Percentiles rank a stretch among this genome's conserved stretches.
phyloP scores from a whole-genome alignment of 1,284 basidiomycete genomes.

The Rhodofomes roseus region DNA sequence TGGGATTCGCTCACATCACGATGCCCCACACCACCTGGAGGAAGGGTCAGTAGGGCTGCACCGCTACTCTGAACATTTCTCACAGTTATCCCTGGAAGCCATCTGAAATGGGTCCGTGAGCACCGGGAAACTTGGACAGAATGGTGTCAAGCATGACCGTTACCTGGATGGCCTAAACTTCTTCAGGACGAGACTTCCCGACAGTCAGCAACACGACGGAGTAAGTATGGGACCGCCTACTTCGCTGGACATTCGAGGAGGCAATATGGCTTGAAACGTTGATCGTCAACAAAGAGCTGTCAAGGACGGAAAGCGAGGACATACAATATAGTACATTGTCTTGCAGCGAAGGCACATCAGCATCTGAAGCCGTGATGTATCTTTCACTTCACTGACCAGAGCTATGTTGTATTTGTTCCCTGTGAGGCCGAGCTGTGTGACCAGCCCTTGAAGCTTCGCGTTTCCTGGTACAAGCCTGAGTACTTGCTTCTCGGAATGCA shows the following conservation, averaged over 20 bases:
- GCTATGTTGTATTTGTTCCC: conserved; percentile 59
- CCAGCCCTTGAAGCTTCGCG: conserved; percentile 59
- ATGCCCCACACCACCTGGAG: conserved; percentile 24
- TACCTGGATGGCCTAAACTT: conserved; percentile 29
- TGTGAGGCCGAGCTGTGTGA: conserved; percentile 48
- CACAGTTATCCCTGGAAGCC: conserved; percentile 30
- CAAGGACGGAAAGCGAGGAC: conserved; percentile 14
- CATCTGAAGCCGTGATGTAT: conserved; percentile 9
- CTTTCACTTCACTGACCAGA: conserved; percentile 36
- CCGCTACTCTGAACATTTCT: background rate
- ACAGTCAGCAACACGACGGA: background rate
- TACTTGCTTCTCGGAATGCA: background rate
- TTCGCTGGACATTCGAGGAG: conserved; percentile 61
- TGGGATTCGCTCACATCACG: conserved; percentile 15
- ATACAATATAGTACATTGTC: conserved; percentile 41
- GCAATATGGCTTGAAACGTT: conserved; percentile 46
- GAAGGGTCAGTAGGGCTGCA: background rate
- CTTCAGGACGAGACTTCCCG: conserved; percentile 28
- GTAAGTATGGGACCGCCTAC: conserved; percentile 27
- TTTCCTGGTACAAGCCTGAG: conserved; percentile 42
- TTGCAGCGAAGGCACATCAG: background rate
- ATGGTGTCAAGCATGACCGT: too few relatives aligned
- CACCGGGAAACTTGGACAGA: too few relatives aligned
- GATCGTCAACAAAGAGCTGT: background rate
- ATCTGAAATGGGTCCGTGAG: conserved; percentile 17